Evolutionary conservation across 306 rosid genomes (phyloP).

Genomic region (Prunus campanulata): DNA sequence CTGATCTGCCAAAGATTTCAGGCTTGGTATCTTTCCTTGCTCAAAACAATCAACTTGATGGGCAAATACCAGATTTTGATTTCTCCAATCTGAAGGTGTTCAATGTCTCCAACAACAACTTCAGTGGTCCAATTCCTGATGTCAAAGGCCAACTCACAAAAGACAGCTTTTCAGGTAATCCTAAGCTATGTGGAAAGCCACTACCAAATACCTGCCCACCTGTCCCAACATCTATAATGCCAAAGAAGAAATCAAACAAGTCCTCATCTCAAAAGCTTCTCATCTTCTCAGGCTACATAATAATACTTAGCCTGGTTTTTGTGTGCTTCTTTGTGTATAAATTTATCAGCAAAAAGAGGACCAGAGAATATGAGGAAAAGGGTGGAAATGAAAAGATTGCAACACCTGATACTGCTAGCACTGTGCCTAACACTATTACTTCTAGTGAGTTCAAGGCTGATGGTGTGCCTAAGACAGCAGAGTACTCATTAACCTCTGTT

Average conservation of each 20-base stretch:
- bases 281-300: conserved; percentile 44
- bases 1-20: conserved; percentile 39
- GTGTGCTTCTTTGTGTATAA: conserved; percentile 31
- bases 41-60: conserved; percentile 45
- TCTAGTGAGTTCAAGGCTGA: conserved; percentile 30
- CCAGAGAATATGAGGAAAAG: conserved; percentile 16
- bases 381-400: conserved; percentile 21
- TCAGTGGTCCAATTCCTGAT: conserved; percentile 49
- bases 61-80: conserved; percentile 47
- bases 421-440: conserved; percentile 28
- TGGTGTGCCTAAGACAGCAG: conserved; percentile 29
- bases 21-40: conserved; percentile 48
- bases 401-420: conserved; percentile 19
- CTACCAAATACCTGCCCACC: conserved; percentile 36
- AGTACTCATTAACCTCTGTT: conserved; percentile 46
- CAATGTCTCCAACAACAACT: conserved; percentile 58
- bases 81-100: conserved; percentile 46
- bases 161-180: conserved; percentile 56
- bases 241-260: conserved; percentile 11
- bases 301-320: conserved; percentile 34
- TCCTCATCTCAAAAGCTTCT: conserved; percentile 13
- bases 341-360: conserved; percentile 6
- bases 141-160: conserved; percentile 34
- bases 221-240: conserved; percentile 3
- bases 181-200: conserved; percentile 61